Base-by-base conservation (phyloP, 192 early-diverging fungal species). In the Lobulomyces angularis region DNA sequence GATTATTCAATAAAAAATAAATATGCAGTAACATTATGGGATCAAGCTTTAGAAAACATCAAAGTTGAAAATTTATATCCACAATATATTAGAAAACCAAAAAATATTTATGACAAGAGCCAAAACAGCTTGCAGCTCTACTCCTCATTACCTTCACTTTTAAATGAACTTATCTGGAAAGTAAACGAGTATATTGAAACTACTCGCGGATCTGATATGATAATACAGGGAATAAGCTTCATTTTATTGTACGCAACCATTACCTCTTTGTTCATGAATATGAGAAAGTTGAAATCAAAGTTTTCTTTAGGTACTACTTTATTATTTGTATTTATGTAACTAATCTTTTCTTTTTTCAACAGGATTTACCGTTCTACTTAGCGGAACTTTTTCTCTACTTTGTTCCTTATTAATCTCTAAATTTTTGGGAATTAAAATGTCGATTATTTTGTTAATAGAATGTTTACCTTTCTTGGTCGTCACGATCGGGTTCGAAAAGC, bases 391-490 rank as follows among this genome's bases (percentile, higher is more conserved):
- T 46, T 40, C 65, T 12, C 45, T 67, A 8, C 17, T 62, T 5
- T 46, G 45, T 8, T 29, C 63, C 7, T 33, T 67, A 41, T 48
- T 31, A 9, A 36, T 67, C 16, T 40, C 45, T n/a, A 20, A 30
- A 19, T 12, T 58, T 22, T 26, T 68, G 16, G 55, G 46, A 25
- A 38, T 56, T n/a, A 12, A 35, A 20, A 8, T 65, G 31, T 58
- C 24, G 29, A 11, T 63, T 17, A 50, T 61, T 16, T 40, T 65
- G 45, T 42, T 55, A 23, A 2, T 58, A 20, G 87, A 95, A 60
- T 85, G 87, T 6, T 69, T 90, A 49, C 90, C 90, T 3, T 90
- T 91, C 61, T 74, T 91, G 33, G 80, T 85, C 24, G 80, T 90
- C 35, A 86, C 83, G 21, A 78, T 95, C 21, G 88, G 88, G 2